Percentiles rank a stretch among this genome's conserved stretches.
phyloP scores from a whole-genome alignment of 2,329 filamentous ascomycete species.

The Pyrenophora graminea region DNA sequence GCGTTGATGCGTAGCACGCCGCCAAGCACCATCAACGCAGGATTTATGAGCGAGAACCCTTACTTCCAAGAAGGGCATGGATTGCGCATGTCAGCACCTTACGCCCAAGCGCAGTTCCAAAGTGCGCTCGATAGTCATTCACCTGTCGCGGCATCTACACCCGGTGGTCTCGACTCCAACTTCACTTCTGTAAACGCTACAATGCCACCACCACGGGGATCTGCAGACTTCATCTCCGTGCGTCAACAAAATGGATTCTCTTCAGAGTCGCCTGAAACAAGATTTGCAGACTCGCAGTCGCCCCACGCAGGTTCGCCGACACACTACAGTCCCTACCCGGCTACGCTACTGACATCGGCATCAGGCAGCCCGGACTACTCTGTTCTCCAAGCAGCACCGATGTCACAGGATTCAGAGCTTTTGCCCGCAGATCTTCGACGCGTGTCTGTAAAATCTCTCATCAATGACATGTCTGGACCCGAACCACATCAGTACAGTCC shows the following conservation, averaged over 20 bases:
- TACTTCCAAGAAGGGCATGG: slow-evolving; percentile 10
- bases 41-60: slow-evolving; percentile 20
- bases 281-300: slow-evolving; percentile 42
- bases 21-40: slow-evolving; percentile 13
- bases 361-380: slow-evolving; percentile 45
- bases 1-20: slow-evolving; percentile 27
- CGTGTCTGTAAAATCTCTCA: slow-evolving; percentile 68
- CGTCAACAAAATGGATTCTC: slow-evolving; percentile 34
- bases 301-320: slow-evolving; percentile 45
- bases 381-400: slow-evolving; percentile 22
- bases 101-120: slow-evolving; percentile 25
- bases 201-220: slow-evolving; percentile 35
- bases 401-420: slow-evolving; percentile 30
- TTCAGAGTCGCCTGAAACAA: slow-evolving; percentile 29
- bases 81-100: slow-evolving; percentile 16
- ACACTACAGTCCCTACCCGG: slow-evolving; percentile 50
- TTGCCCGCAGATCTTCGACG: slow-evolving; percentile 52
- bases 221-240: slow-evolving; percentile 22
- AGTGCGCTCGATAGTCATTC: slow-evolving; percentile 32
- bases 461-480: slow-evolving; percentile 44
- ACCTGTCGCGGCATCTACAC: slow-evolving; percentile 15
- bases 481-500: slow-evolving; percentile 14
- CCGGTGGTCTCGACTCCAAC: slow-evolving; percentile 22
- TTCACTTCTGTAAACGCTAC: slow-evolving; percentile 23
- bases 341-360: slow-evolving; percentile 52